Conservation (phyloP, 1,284 basidiomycete genomes). For the Violaceomyces palustris region DNA sequence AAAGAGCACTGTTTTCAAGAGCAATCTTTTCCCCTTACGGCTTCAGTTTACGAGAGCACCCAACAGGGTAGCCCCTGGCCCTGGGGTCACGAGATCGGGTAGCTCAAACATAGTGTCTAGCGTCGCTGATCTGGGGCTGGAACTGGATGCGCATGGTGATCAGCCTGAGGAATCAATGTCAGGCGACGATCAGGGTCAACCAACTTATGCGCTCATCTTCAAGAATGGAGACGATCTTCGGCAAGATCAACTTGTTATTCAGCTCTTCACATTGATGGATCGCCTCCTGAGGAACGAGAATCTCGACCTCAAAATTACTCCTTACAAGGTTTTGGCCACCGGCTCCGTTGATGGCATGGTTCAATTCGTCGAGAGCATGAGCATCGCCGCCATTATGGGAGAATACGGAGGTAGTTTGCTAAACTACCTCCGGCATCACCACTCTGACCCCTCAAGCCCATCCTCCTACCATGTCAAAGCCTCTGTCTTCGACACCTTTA, state of each 20-base stretch:
- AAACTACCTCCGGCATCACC: constrained; percentile 76
- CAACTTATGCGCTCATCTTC: constrained; percentile 92
- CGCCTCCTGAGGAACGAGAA: constrained; percentile 88
- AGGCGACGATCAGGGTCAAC: constrained; percentile 53
- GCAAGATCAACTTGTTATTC: constrained; percentile 94
- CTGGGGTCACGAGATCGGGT: too few species aligned
- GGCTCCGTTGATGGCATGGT: constrained; percentile 89
- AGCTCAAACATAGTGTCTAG: too few species aligned
- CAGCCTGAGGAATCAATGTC: constrained; percentile 51
- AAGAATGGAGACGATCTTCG: constrained; percentile 98
- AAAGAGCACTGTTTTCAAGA: constrained; percentile 93
- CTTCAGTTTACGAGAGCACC: constrained; percentile 65
- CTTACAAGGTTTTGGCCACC: constrained; percentile 91
- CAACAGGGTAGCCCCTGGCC: too few species aligned
- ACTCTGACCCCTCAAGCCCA: constrained; percentile 85
- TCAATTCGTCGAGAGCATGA: constrained; percentile 92
- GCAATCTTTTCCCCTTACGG: constrained; percentile 85
- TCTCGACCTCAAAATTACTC: constrained; percentile 83
- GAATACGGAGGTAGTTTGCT: constrained; percentile 67
- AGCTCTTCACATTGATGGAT: constrained; percentile 97
- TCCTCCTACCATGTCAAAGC: constrained; percentile 89
- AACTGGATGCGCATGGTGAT: too few species aligned
- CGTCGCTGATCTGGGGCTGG: too few species aligned
- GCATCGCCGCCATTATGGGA: constrained; percentile 84
- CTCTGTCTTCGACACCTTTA: constrained; percentile 88